A percentile compares a stretch with the other conserved stretches of the same genome.
phyloP scores from a whole-genome alignment of 2,329 filamentous ascomycete species.

The Diaporthe destruens region DNA sequence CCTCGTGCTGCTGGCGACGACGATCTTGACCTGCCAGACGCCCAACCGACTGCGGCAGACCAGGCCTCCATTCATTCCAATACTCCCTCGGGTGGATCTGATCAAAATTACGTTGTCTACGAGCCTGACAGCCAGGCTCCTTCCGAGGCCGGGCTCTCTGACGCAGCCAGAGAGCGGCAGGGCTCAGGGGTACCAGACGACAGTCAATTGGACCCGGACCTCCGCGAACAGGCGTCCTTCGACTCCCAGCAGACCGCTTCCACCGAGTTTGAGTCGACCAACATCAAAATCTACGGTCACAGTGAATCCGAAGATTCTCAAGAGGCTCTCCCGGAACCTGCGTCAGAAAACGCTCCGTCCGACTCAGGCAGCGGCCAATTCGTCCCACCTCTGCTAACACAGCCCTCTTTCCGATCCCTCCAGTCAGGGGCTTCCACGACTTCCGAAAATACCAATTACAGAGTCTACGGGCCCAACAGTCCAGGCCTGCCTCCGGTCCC shows the following conservation, averaged over 20 bases:
- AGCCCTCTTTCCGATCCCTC: constrained; percentile 36
- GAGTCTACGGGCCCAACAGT: constrained; percentile 59
- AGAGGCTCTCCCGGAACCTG: constrained; percentile 30
- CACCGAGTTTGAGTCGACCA: constrained; percentile 63
- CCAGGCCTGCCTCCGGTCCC: constrained; percentile 43
- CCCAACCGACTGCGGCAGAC: constrained; percentile 45
- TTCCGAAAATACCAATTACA: constrained; percentile 64
- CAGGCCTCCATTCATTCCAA: constrained; percentile 54
- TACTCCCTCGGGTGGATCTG: constrained; percentile 58
- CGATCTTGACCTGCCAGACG: constrained; percentile 25
- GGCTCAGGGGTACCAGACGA: constrained; percentile 11
- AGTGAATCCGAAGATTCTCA: constrained; percentile 48
- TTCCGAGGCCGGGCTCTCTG: constrained; percentile 10
- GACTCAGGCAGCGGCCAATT: constrained; percentile 31
- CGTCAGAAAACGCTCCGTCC: constrained; percentile 15
- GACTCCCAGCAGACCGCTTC: constrained; percentile 56
- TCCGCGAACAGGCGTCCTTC: constrained; percentile 54
- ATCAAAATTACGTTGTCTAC: constrained; percentile 63
- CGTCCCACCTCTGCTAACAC: constrained; percentile 36
- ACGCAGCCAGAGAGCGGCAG: constrained; percentile 12
- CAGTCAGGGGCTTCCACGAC: constrained; percentile 53
- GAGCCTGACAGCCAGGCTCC: constrained; percentile 50
- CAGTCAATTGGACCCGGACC: constrained; percentile 31
- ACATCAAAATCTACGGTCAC: constrained; percentile 67
- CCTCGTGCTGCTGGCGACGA: constrained; percentile 44